phyloP scores from a whole-genome alignment of 768 basidiomycete genomes.

The Russula abietina region DNA sequence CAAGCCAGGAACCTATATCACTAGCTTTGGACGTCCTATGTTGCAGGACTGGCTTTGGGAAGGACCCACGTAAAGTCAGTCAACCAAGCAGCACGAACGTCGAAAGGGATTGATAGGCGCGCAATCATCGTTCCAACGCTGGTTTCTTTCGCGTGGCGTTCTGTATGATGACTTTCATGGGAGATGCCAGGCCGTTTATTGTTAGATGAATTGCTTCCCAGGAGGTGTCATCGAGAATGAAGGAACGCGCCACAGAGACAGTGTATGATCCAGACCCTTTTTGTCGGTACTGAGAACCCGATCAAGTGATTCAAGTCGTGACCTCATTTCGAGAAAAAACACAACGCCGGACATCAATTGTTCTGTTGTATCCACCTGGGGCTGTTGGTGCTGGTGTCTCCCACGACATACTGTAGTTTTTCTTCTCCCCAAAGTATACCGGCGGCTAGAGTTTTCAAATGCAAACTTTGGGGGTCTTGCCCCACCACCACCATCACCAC shows the following conservation, averaged over 20 bases:
- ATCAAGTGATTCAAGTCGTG: neutral
- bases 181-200: neutral
- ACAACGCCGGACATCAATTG: neutral
- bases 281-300: slow-evolving; percentile 9
- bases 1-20: neutral
- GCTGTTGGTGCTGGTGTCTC: neutral
- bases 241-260: neutral
- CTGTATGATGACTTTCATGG: neutral
- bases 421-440: neutral
- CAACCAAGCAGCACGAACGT: neutral
- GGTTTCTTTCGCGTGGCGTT: neutral
- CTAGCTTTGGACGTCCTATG: neutral
- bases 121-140: neutral
- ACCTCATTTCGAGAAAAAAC: neutral
- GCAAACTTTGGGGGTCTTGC: neutral
- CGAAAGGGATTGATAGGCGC: neutral
- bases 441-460: slow-evolving; percentile 15
- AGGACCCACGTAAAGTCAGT: neutral
- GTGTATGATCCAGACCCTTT: neutral
- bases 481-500: neutral
- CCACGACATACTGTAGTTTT: neutral
- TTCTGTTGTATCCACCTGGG: neutral
- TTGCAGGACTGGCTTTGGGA: neutral
- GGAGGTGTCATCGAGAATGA: neutral
- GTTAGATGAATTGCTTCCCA: neutral